Evolutionary conservation across 495 filamentous ascomycete genomes (phyloP), one percentile per base, ranked within the genome.

Genomic region (Lentithecium fluviatile): DNA sequence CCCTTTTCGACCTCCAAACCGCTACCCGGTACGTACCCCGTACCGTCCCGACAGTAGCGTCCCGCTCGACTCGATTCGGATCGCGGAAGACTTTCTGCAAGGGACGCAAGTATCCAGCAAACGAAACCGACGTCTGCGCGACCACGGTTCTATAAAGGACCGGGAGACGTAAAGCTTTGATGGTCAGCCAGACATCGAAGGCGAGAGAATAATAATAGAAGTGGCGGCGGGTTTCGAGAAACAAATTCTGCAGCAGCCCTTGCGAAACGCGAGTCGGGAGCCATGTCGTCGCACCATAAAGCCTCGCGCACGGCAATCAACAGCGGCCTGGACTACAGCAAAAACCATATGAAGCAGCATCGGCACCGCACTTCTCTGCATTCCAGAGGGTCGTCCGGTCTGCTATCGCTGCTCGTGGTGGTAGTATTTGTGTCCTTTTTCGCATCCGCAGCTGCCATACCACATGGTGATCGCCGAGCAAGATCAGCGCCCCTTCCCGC

Each of bases 391-490:
- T 25, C 52, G 19, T 12, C 26, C 23, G 8, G 20, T 34, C 56
- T 65, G 48, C 52, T 66, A 2, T 56, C 55, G 24, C 19, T 68
- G 20, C 21, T 58, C 37, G 19, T 60, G 5, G 23, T 64, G 12
- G 51, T 68, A 2, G 12, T 68, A 37, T 20, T 49, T 15, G 34
- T 34, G 32, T 19, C 55, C 32, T 55, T 42, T 20, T 34, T 64
- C 15, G 61, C 40, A n/a, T 19, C 56, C 12, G 65, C 65, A 17
- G 29, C 43, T 6, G n/a, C 57, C 29, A 32, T 32, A 29, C 3
- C 52, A 53, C 51, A 64, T 60, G 65, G 55, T 56, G 60, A 63
- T 55, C 65, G 55, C 11, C 60, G 49, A 26, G 51, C 21, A 48
- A 45, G 61, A 57, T 64, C 61, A 34, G 53, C 60, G 21, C 23